A percentile compares a stretch with the other conserved stretches of the same genome.
These are phyloP conservation scores for Colletotrichum gloeosporioides DNA, from an alignment of 2,329 filamentous ascomycete genomes.

Conservation along the genomic window DNA sequence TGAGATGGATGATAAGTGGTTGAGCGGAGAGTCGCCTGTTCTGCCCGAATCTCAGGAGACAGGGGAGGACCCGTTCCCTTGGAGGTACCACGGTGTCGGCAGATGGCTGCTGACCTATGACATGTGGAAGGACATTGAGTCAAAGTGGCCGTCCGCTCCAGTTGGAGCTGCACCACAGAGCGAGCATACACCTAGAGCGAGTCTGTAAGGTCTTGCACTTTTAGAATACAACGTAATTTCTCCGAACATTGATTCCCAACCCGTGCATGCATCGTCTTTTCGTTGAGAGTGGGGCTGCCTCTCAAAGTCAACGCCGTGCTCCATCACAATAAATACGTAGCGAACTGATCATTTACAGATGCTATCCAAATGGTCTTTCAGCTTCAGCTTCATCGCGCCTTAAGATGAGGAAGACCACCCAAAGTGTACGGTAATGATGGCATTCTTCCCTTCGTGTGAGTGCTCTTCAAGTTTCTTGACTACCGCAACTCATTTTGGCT, in stretches of 20 bases:
- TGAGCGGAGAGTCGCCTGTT: conserved; percentile 25
- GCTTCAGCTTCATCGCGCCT: background rate
- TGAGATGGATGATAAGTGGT: conserved; percentile 34
- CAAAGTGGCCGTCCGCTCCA: conserved; percentile 29
- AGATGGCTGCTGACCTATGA: conserved; percentile 46
- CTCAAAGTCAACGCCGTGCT: background rate
- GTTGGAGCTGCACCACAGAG: too few relatives aligned
- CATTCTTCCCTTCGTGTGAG: background rate
- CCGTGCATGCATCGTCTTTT: background rate
- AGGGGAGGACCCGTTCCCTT: conserved; percentile 45
- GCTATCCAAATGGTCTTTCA: background rate
- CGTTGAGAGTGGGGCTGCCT: rapidly evolving
- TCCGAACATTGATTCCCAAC: background rate
- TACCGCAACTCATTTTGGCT: rapidly evolving
- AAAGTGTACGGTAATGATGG: rapidly evolving
- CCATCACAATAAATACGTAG: background rate
- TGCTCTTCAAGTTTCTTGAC: background rate
- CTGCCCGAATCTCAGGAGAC: conserved; percentile 33
- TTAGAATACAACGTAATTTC: background rate
- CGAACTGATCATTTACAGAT: background rate
- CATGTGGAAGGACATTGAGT: conserved; percentile 41
- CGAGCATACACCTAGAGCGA: background rate
- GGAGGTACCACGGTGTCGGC: conserved; percentile 43
- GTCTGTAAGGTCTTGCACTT: background rate
- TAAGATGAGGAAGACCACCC: background rate